phyloP scores from a whole-genome alignment of 106 monocot genomes.

The Phalaenopsis equestris region DNA sequence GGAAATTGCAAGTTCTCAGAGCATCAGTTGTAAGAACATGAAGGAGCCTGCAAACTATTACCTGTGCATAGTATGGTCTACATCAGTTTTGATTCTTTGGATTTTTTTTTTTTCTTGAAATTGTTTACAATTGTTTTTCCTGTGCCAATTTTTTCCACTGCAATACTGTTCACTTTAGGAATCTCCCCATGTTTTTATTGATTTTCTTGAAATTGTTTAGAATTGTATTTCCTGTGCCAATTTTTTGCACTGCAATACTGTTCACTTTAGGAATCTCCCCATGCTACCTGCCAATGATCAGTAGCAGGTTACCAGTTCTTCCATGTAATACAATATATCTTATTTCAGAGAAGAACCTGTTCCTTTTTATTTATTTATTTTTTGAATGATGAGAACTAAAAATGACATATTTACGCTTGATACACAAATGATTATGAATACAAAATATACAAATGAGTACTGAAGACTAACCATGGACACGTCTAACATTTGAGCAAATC shows the following conservation, averaged over 20 bases:
- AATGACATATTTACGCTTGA: too few relatives aligned
- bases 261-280: background rate
- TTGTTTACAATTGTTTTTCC: background rate
- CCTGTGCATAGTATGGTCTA: background rate
- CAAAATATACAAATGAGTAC: too few relatives aligned
- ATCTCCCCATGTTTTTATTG: background rate
- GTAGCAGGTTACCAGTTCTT: background rate
- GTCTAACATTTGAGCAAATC: too few relatives aligned
- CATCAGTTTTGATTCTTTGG: background rate
- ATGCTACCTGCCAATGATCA: background rate
- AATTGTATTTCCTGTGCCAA: background rate
- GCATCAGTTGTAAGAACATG: background rate
- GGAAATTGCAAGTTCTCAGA: background rate
- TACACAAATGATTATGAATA: too few relatives aligned
- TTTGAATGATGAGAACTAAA: background rate
- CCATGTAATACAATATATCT: background rate
- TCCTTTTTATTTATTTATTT: background rate
- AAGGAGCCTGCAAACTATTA: background rate
- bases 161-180: background rate
- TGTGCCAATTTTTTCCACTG: background rate
- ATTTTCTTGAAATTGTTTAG: background rate
- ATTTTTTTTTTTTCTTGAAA: background rate
- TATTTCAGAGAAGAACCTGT: background rate
- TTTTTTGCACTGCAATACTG: background rate
- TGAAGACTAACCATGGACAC: too few relatives aligned